Conservation (phyloP, 305 asterid species). For the Andrographis paniculata region DNA sequence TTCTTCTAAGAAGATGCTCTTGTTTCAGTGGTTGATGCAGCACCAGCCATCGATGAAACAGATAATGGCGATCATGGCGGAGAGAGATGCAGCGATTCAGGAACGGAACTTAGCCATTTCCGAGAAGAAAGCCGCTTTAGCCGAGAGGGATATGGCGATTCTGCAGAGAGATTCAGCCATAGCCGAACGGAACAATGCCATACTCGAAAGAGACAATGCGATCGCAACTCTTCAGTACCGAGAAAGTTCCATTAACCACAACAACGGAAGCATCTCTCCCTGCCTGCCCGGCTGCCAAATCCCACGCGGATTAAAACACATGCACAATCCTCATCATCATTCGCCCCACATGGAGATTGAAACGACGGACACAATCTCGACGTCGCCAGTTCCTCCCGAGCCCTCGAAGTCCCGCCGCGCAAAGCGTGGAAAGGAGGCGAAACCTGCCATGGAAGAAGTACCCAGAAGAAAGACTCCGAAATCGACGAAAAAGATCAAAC, state of each 20-base stretch:
- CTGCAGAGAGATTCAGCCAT: conserved; percentile 78
- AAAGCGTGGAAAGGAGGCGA: conserved; percentile 62
- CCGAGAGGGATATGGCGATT: conserved; percentile 86
- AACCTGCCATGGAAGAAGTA: conserved; percentile 27
- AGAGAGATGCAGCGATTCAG: conserved; percentile 91
- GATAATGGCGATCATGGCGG: conserved; percentile 83
- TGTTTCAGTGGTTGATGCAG: conserved; percentile 54
- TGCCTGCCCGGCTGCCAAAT: conserved; percentile 75
- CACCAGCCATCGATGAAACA: conserved; percentile 63
- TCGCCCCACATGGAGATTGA: conserved; percentile 47
- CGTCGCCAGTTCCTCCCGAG: conserved; percentile 35
- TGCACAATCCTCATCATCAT: conserved; percentile 68
- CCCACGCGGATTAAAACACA: conserved; percentile 60
- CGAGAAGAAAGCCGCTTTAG: conserved; percentile 79
- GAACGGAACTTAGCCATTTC: conserved; percentile 82
- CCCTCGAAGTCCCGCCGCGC: conserved; percentile 55
- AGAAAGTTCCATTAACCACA: conserved; percentile 44
- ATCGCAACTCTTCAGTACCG: conserved; percentile 76
- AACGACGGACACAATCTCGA: conserved; percentile 33
- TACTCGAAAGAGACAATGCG: conserved; percentile 82
- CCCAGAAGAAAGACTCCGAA: conserved; percentile 37
- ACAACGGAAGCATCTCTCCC: conserved; percentile 35
- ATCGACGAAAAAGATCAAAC: conserved; percentile 49
- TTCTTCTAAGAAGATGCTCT: neutral
- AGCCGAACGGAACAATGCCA: conserved; percentile 72